Evolutionary conservation across 257 asterid genomes (phyloP), one percentile per base, ranked within the genome.

Genomic region (Solanum gandarillasii): DNA sequence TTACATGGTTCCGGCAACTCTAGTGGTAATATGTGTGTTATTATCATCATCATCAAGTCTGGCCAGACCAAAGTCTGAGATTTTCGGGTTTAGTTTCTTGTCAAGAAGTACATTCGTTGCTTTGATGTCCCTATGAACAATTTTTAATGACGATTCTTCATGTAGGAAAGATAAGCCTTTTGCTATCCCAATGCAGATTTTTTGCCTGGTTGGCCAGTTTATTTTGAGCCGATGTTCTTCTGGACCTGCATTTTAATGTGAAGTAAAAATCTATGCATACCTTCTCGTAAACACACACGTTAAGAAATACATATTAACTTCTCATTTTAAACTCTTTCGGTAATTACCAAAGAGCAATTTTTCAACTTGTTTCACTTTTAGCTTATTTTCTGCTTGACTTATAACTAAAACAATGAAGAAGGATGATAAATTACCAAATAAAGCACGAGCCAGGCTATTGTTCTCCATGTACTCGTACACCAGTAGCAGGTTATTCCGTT

Each of bases 371-470:
- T 71, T 75, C 39, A 1, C 13, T 36, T 75, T 38, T 23, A n/a
- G 83, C 11, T 75, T 21, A 23, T 75, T 39, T 38, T n/a, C 58
- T 38, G 6, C n/a, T 38, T 12, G 58, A 12, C 32, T 12, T 75
- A 27, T 11, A 75, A 23, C 58, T 75, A 6, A 38, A 38, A 38
- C 58, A 38, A 71, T 14, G 38, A 29, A 14, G 1, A 4, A 31
- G 39, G 39, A 71, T 13, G 3, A 6, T 25, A 74, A 70, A 25
- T 78, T 48, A 87, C 88, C 88, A 76, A 87, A 91, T 52, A 91
- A 90, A 60, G 93, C 93, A 68, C 92, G 92, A 34, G 92, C 90
- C 35, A 91, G 93, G 48, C 85, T 48, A 60, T 87, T 87, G 31
- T 87, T 87, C 58, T 55, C 86, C 88, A 87, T 31, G 91, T 91